phyloP scores from a whole-genome alignment of 495 filamentous ascomycete species.

The Lophiostoma macrostomum region DNA sequence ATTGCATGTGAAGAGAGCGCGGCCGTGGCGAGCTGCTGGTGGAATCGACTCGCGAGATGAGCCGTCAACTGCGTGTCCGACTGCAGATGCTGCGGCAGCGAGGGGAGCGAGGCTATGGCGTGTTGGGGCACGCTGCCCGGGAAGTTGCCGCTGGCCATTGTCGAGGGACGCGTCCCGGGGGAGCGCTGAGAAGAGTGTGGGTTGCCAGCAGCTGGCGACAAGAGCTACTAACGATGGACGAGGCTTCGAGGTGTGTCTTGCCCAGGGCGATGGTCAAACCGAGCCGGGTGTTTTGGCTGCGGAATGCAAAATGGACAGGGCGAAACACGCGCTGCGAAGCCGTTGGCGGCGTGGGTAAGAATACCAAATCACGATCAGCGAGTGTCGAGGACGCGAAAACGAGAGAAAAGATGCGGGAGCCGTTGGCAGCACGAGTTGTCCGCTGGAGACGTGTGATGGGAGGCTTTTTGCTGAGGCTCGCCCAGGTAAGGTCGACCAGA shows the following conservation, averaged over 20 bases:
- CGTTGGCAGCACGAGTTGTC: too few species aligned
- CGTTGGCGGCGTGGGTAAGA: not conserved
- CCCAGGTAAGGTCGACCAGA: too few species aligned
- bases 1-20: slow-evolving; percentile 86
- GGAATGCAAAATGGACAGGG: slow-evolving; percentile 22
- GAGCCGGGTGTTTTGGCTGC: slow-evolving; percentile 15
- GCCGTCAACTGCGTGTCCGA: slow-evolving; percentile 95
- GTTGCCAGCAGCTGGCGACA: slow-evolving; percentile 14
- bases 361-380: slow-evolving; percentile 27
- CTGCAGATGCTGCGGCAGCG: slow-evolving; percentile 85
- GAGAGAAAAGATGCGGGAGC: slow-evolving; percentile 20
- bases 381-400: slow-evolving; percentile 26
- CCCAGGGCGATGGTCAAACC: too few species aligned
- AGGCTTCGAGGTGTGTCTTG: too few species aligned
- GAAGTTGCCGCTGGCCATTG: slow-evolving; percentile 33
- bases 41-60: slow-evolving; percentile 93
- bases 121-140: slow-evolving; percentile 50
- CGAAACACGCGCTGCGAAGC: slow-evolving; percentile 1
- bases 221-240: too few species aligned
- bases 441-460: not conserved
- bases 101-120: slow-evolving; percentile 83
- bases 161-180: slow-evolving; percentile 34
- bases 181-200: slow-evolving; percentile 32
- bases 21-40: slow-evolving; percentile 81
- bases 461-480: not conserved